Conservation (phyloP, 768 basidiomycete species). For the Suillus placidus region DNA sequence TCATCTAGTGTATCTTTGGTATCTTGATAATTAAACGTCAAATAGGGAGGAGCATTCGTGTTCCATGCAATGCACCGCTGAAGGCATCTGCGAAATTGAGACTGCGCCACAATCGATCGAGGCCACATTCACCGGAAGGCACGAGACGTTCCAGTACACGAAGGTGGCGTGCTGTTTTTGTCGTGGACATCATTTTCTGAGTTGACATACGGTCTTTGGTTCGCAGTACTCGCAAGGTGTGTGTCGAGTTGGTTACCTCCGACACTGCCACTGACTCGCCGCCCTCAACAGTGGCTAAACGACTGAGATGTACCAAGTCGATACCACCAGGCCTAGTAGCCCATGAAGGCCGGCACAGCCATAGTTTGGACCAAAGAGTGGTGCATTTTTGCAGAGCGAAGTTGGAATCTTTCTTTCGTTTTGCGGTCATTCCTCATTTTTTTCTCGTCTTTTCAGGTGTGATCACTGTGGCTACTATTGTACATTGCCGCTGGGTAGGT, state of each 20-base stretch:
- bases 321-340: constrained; percentile 45
- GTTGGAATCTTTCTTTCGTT: constrained; percentile 28
- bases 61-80: constrained; percentile 40
- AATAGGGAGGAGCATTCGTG: constrained; percentile 58
- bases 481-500: constrained; percentile 54
- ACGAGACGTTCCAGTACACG: constrained; percentile 66
- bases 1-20: constrained; percentile 11
- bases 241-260: background rate
- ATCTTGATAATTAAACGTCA: background rate
- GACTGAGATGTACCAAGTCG: constrained; percentile 49
- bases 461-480: constrained; percentile 61
- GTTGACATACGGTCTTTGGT: background rate
- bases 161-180: constrained; percentile 42
- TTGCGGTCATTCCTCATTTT: background rate
- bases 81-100: constrained; percentile 61
- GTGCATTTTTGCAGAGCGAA: constrained; percentile 59
- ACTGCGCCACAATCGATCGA: constrained; percentile 60
- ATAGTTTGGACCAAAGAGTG: constrained; percentile 45
- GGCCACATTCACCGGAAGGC: constrained; percentile 60
- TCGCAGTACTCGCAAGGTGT: constrained; percentile 57
- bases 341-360: constrained; percentile 53
- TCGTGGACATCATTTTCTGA: background rate
- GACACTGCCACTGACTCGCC: background rate
- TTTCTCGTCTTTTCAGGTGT: constrained; percentile 39
- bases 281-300: constrained; percentile 45